Base-by-base conservation (phyloP, 108 stramenopile species). In the Nitzschia palea region DNA sequence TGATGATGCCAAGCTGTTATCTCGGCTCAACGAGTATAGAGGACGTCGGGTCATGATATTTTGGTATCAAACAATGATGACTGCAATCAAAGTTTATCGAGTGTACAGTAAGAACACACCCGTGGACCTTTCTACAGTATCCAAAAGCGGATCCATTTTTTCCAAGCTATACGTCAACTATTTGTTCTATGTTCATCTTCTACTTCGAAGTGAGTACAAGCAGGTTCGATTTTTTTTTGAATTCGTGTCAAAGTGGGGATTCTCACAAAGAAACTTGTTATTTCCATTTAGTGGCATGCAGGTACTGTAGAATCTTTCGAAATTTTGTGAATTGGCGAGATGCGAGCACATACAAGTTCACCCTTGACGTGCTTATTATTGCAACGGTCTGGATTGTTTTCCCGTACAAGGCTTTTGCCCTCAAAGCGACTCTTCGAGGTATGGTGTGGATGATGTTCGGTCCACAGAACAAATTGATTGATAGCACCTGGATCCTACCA, bases 291-390 rank as follows among this genome's bases (percentile, higher is more conserved):
- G 55, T 45, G 42, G 30, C 57, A 33, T 84, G 86, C 69, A 74
- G 77, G 43, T 55, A 60, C 23, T 51, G 80, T 8, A 74, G 89
- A n/a, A 30, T 84, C 5, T 31, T 80, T 2, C 75, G 73, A 56
- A 84, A 84, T 35, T 79, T 90, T 57, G 57, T 87, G 4, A 76
- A 80, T 60, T 90, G 86, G 86, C 74, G 84, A 55, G 73, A 74
- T 29, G 66, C 67, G 18, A 45, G 58, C 40, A 75, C 86, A 18
- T 74, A 82, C 58, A 68, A 62, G 53, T 45, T 87, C 50, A 61
- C 78, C 2, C 32, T 57, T 12, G 77, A 80, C 44, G 73, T 73
- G 9, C 2, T 86, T 10, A 35, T 90, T 14, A 42, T 76, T 43
- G 76, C 77, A 5, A 67, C 83, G 1, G 6, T 72, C 8, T 82